Evolutionary conservation across 345 rosid species (phyloP).

Genomic region (Jatropha curcas): DNA sequence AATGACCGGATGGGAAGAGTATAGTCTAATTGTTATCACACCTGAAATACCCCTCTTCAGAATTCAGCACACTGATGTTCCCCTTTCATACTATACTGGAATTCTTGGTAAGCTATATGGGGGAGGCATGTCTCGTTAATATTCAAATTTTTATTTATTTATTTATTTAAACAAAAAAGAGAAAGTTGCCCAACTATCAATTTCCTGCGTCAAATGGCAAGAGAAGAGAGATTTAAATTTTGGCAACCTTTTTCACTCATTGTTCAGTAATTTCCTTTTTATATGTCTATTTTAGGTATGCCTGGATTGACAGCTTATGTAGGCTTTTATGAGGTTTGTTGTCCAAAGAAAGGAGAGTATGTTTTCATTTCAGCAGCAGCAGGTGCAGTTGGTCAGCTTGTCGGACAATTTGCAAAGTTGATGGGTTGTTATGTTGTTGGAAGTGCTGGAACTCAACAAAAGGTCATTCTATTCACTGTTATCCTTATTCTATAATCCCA

Average conservation of each 20-base stretch:
- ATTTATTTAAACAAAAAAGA: no score
- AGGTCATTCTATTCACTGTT: conserved; percentile 29
- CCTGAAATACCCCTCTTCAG: conserved; percentile 1
- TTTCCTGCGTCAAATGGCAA: no score
- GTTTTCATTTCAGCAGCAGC: conserved; percentile 55
- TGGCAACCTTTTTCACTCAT: no score
- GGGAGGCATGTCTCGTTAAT: background rate
- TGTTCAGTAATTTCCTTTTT: no score
- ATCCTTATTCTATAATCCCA: no score
- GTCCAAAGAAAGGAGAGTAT: conserved; percentile 52
- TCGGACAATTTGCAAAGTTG: conserved; percentile 59
- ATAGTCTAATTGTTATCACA: conserved; percentile 17
- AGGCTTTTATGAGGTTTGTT: conserved; percentile 47
- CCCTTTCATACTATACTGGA: conserved; percentile 36
- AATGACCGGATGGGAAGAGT: conserved; percentile 28
- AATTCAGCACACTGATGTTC: conserved; percentile 25
- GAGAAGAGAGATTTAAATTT: no score
- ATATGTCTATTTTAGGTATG: conserved; percentile 32
- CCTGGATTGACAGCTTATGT: conserved; percentile 57
- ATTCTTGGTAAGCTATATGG: background rate
- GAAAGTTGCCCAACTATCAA: no score
- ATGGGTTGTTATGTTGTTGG: conserved; percentile 58
- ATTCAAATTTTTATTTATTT: no score
- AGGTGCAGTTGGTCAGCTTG: conserved; percentile 63
- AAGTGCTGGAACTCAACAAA: conserved; percentile 49